Conservation (phyloP, 1,284 basidiomycete genomes). For the Ceratobasidium sp. region DNA sequence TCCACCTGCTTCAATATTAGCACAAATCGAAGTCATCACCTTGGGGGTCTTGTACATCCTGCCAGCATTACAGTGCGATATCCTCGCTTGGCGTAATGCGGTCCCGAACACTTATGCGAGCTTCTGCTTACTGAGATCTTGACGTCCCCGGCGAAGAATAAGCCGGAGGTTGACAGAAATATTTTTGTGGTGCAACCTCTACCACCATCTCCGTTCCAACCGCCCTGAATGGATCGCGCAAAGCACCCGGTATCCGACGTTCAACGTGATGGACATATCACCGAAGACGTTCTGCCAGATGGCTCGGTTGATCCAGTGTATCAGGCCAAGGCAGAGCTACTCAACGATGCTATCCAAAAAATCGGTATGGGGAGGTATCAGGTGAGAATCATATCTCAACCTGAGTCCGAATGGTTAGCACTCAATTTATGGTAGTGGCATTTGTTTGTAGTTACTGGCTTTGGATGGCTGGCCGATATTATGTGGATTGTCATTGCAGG, state of each 20-base stretch:
- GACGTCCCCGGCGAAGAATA: constrained; percentile 2
- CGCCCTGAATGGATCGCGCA: background rate
- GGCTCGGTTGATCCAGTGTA: constrained; percentile 72
- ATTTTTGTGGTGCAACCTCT: background rate
- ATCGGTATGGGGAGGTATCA: constrained; percentile 83
- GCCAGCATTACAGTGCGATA: background rate
- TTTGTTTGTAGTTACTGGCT: constrained; percentile 71
- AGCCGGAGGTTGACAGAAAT: background rate
- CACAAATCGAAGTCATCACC: too few relatives aligned
- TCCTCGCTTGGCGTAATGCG: background rate
- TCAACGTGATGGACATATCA: background rate
- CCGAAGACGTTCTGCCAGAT: constrained; percentile 64
- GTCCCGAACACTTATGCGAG: constrained; percentile 7
- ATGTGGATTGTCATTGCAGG: constrained; percentile 70
- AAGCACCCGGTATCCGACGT: background rate
- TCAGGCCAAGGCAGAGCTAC: constrained; percentile 70
- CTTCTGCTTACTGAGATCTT: constrained; percentile 14
- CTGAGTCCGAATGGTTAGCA: background rate
- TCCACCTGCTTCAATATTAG: too few relatives aligned
- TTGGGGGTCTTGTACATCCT: background rate
- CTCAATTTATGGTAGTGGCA: constrained; percentile 61
- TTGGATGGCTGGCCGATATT: constrained; percentile 80
- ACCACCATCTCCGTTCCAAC: background rate
- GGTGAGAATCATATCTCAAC: constrained; percentile 56
- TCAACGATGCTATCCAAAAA: constrained; percentile 77